Base-by-base conservation (phyloP, 1,139 yeast species). In the Waltiozyma sp. region DNA sequence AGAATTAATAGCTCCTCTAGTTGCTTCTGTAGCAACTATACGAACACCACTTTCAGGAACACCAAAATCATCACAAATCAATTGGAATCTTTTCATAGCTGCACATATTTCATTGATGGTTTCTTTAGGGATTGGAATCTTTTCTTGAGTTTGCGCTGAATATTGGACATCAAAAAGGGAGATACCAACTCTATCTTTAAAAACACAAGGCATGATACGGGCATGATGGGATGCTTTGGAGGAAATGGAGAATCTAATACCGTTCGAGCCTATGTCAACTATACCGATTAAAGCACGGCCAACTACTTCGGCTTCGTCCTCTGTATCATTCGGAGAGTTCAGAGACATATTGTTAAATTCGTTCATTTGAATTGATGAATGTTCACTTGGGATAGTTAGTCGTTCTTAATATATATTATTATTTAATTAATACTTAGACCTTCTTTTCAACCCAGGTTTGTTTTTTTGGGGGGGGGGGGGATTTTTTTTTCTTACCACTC, bases 221-320 rank as follows among this genome's bases (percentile, higher is more conserved):
- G 84, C 83, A 58, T 77, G 82, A 47, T 72, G 76, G 1, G 79
- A 66, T 4, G 80, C 79, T 41, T 73, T 68, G 4, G 84, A 77
- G 13, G 84, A 75, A 37, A 80, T 78, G 40, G 82, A 73, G 55
- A 80, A 78, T 44, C 87, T 62, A 42, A 79, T 72, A 38, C 83
- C 86, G 52, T 77, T 77, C 16, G 85, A 75, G 3, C 85, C 86
- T 23, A 79, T 77, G 56, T 80, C 86, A 2, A 77, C 83, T 39
- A 79, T 75, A n/a, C 75, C 79, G 23, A 72, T 68, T 36, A 74
- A 53, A 8, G 75, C 71, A 50, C 77, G 62, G 2, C 75, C 75
- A 11, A 73, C 75, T 4, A 72, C 69, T 15, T 70, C 73, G 1
- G 76, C 72, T 52, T 72, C 77, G 40, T 63, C 64, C 41, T 62